These are phyloP conservation scores for Fistulina hepatica DNA, from an alignment of 1,284 basidiomycete species.

Conservation along the genomic window DNA sequence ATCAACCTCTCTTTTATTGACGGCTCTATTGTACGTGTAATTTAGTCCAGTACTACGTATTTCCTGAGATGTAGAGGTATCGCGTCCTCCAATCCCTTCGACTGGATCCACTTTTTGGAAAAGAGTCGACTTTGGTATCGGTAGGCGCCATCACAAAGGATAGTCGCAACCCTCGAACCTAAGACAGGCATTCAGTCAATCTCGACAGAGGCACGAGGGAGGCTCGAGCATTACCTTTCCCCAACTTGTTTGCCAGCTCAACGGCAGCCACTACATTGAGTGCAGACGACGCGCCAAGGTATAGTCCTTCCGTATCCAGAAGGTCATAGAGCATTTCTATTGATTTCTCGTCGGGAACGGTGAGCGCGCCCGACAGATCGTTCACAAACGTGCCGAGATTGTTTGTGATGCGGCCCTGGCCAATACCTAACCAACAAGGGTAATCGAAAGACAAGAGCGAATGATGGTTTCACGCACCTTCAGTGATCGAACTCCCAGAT, in stretches of 20 bases:
- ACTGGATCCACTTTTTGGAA: slow-evolving; percentile 88
- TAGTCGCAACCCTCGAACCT: slow-evolving; percentile 84
- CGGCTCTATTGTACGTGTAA: too few species aligned
- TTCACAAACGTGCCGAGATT: slow-evolving; percentile 84
- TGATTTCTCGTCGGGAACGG: slow-evolving; percentile 82
- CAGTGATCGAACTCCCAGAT: slow-evolving; percentile 88
- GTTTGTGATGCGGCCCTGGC: slow-evolving; percentile 94
- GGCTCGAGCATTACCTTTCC: slow-evolving; percentile 44
- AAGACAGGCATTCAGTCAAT: slow-evolving; percentile 6
- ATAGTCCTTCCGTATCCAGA: slow-evolving; percentile 88
- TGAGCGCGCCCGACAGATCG: slow-evolving; percentile 73
- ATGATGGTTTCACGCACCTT: slow-evolving; percentile 45
- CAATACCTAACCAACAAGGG: slow-evolving; percentile 59
- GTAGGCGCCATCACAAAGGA: slow-evolving; percentile 93
- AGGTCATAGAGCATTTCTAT: slow-evolving; percentile 93
- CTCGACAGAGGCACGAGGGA: slow-evolving; percentile 4
- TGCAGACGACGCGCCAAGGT: slow-evolving; percentile 93
- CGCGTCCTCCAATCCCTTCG: slow-evolving; percentile 69
- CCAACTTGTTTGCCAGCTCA: slow-evolving; percentile 79
- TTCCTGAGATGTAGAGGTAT: slow-evolving; percentile 84
- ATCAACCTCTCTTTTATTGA: too few species aligned
- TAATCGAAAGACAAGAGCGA: not conserved
- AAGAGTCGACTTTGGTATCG: slow-evolving; percentile 94
- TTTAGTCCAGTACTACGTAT: slow-evolving; percentile 78
- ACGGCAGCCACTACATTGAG: slow-evolving; percentile 92